phyloP scores from a whole-genome alignment of 441 rosid genomes.

The Geranium incanum region DNA sequence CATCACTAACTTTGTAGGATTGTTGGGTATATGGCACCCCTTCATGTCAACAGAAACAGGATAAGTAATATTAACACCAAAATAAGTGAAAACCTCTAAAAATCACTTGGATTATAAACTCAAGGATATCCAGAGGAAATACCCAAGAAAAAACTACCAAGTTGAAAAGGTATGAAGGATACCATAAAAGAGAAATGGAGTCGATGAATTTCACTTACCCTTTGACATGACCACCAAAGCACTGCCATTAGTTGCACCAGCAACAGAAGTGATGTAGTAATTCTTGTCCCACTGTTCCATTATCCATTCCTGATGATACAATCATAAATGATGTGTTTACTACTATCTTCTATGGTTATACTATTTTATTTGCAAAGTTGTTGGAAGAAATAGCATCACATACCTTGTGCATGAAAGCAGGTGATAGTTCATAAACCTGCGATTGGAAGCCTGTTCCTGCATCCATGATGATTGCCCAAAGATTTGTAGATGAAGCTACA shows the following conservation, averaged over 20 bases:
- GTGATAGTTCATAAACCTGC: conserved; percentile 49
- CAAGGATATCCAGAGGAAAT: too few relatives aligned
- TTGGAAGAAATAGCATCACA: conserved; percentile 1
- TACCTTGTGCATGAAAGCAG: conserved; percentile 35
- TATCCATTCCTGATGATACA: conserved; percentile 35
- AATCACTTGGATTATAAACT: too few relatives aligned
- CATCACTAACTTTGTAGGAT: conserved; percentile 51
- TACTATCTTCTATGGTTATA: background rate
- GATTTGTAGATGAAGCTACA: conserved; percentile 41
- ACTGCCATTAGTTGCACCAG: conserved; percentile 41
- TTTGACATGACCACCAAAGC: conserved; percentile 57
- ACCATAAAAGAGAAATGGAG: background rate
- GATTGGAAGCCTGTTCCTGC: conserved; percentile 47
- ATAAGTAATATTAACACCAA: conserved; percentile 11
- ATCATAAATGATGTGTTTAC: conserved; percentile 8
- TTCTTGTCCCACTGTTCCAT: conserved; percentile 62
- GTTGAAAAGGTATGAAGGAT: background rate
- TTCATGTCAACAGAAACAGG: conserved; percentile 21
- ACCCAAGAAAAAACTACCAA: background rate
- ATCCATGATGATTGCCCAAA: conserved; percentile 62
- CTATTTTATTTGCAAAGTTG: background rate
- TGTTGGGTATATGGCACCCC: conserved; percentile 52
- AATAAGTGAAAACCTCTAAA: conserved; percentile 6
- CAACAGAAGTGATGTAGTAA: conserved; percentile 50
- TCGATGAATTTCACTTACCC: conserved; percentile 25